Percentiles rank a stretch among this genome's conserved stretches.
Evolutionary conservation across 2,329 filamentous ascomycete species (phyloP).

Genomic region (Periconia sp.): DNA sequence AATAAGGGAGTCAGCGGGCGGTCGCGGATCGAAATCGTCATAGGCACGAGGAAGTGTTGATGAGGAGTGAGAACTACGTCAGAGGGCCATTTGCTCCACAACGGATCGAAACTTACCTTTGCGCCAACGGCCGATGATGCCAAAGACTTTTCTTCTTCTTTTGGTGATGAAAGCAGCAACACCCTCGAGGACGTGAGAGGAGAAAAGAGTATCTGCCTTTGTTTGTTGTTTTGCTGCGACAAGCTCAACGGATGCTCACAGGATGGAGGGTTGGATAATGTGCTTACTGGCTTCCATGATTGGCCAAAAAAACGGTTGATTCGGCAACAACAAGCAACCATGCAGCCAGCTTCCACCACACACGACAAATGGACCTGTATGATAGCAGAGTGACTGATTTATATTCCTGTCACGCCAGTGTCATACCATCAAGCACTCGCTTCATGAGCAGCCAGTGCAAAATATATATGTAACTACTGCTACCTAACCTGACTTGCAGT

Average conservation of each 20-base stretch:
- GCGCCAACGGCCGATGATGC: neutral
- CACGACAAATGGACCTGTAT: too few species aligned
- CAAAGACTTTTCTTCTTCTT: neutral
- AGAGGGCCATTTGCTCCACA: slow-evolving; percentile 11
- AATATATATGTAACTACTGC: too few species aligned
- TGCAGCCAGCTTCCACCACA: too few species aligned
- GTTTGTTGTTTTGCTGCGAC: slow-evolving; percentile 3
- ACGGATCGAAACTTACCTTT: slow-evolving; percentile 17
- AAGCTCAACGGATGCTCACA: slow-evolving; percentile 2
- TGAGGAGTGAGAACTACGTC: slow-evolving; percentile 17
- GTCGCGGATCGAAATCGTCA: slow-evolving; percentile 14
- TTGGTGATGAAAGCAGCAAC: neutral
- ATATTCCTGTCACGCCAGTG: neutral
- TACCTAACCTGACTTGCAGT: too few species aligned
- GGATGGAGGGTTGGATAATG: slow-evolving; percentile 1
- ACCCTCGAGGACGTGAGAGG: neutral
- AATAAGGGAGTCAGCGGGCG: slow-evolving; percentile 19
- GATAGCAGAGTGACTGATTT: too few species aligned
- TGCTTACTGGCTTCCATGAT: too few species aligned
- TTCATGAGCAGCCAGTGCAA: too few species aligned
- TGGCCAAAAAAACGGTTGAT: slow-evolving; percentile 16
- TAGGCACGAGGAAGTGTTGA: slow-evolving; percentile 14
- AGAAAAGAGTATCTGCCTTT: neutral
- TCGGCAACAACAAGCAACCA: slow-evolving; percentile 10
- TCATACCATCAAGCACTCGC: neutral